Conservation (phyloP, 208 protist genomes). For the Acanthamoeba polyphaga region DNA sequence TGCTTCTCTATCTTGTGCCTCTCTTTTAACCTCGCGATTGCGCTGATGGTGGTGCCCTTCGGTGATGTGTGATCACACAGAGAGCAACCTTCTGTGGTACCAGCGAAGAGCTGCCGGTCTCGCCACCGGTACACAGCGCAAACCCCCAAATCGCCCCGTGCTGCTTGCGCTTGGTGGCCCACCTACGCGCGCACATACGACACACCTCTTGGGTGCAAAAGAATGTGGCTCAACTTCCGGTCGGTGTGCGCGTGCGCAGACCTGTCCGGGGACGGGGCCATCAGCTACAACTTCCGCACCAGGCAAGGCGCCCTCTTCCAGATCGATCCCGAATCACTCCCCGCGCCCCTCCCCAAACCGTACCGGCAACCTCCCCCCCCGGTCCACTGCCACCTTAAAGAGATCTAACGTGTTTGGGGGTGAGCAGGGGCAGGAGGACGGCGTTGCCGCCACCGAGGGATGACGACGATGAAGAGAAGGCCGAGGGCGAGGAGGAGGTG, state of each 20-base stretch:
- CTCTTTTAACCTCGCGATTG: too few relatives aligned
- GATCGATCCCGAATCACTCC: conserved; percentile 12
- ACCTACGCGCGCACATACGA: background rate
- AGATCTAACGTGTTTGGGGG: background rate
- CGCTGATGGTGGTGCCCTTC: background rate
- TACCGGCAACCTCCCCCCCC: background rate
- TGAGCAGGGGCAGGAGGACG: background rate
- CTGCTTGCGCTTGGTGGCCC: background rate
- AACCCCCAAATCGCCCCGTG: background rate
- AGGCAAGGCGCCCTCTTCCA: conserved; percentile 24
- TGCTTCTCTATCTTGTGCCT: too few relatives aligned
- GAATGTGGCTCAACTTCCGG: background rate
- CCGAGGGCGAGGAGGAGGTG: conserved; percentile 33
- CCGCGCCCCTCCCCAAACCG: background rate
- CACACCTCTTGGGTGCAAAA: too few relatives aligned
- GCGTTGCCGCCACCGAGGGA: background rate
- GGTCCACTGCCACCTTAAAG: too few relatives aligned
- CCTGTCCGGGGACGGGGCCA: background rate
- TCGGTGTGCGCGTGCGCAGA: background rate
- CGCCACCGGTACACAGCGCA: background rate
- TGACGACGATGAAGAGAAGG: background rate
- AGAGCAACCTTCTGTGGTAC: conserved; percentile 31
- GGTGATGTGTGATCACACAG: background rate
- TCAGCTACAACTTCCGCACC: conserved; percentile 43
- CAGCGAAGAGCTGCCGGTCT: background rate